Conservation (phyloP, 148 eudicot species). For the Pharnaceum exiguum region DNA sequence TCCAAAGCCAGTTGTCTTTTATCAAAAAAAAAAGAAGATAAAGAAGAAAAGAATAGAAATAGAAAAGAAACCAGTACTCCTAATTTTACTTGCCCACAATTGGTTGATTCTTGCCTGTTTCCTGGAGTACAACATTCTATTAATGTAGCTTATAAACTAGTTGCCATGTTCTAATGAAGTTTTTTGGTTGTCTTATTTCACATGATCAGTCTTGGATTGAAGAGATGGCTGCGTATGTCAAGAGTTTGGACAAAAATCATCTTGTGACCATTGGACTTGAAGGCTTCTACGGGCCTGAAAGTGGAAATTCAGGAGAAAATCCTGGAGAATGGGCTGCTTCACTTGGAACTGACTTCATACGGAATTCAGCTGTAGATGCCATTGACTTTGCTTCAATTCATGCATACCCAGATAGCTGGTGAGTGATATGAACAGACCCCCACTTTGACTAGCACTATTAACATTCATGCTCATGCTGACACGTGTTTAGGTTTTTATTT, state of each 20-base stretch:
- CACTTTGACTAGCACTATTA: too few relatives aligned
- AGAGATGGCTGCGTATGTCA: constrained; percentile 47
- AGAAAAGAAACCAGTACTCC: too few relatives aligned
- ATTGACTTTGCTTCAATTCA: constrained; percentile 60
- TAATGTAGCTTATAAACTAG: too few relatives aligned
- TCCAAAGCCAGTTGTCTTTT: too few relatives aligned
- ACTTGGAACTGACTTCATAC: constrained; percentile 50
- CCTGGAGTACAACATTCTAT: too few relatives aligned
- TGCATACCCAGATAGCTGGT: constrained; percentile 57
- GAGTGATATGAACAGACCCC: too few relatives aligned
- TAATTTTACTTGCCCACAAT: too few relatives aligned
- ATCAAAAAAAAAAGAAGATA: too few relatives aligned
- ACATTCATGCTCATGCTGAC: too few relatives aligned
- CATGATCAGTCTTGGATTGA: constrained; percentile 42
- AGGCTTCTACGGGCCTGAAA: constrained; percentile 42
- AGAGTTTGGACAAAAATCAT: constrained; percentile 50
- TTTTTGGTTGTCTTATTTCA: background rate
- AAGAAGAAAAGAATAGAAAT: too few relatives aligned
- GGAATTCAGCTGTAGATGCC: constrained; percentile 35
- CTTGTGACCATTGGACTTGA: constrained; percentile 45
- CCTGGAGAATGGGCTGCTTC: constrained; percentile 47
- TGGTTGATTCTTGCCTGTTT: too few relatives aligned
- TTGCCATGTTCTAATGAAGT: background rate
- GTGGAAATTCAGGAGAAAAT: constrained; percentile 27
- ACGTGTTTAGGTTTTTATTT: too few relatives aligned